These are phyloP conservation scores for Lactarius quietus DNA, from an alignment of 768 basidiomycete genomes.

Conservation along the genomic window DNA sequence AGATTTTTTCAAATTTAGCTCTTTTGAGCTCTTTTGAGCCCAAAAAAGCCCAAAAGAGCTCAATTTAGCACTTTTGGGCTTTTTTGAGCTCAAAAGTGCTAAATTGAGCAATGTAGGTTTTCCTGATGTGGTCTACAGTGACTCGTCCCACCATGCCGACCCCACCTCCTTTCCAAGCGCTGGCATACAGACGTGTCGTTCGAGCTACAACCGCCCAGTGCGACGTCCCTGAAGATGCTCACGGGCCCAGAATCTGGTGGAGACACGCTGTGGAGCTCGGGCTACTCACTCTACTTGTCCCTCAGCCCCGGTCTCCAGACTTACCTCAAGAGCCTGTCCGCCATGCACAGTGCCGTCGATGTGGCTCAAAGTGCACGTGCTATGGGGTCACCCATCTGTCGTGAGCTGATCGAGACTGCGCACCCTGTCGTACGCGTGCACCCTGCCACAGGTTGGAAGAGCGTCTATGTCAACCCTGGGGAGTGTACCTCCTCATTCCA, in stretches of 20 bases:
- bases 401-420: constrained; percentile 31
- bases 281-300: constrained; percentile 56
- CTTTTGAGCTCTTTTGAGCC: too few species aligned
- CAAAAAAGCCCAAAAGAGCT: too few species aligned
- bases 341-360: constrained; percentile 51
- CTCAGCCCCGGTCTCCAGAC: constrained; percentile 57
- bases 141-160: constrained; percentile 59
- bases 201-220: constrained; percentile 77
- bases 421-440: constrained; percentile 85
- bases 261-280: constrained; percentile 28
- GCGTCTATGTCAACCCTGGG: constrained; percentile 77
- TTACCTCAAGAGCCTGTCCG: constrained; percentile 52
- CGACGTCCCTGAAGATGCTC: constrained; percentile 73
- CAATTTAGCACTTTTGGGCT: too few species aligned
- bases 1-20: too few species aligned
- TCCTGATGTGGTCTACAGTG: constrained; percentile 77
- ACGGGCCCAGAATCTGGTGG: constrained; percentile 61
- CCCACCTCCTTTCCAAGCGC: constrained; percentile 64
- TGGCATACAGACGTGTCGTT: constrained; percentile 85
- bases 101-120: too few species aligned
- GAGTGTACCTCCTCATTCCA: too few species aligned
- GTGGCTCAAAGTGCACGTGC: constrained; percentile 34
- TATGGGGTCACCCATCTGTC: constrained; percentile 14
- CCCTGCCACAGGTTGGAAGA: constrained; percentile 83
- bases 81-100: too few species aligned